Conservation (phyloP, 1,284 basidiomycete genomes). For the Ganoderma sp. region DNA sequence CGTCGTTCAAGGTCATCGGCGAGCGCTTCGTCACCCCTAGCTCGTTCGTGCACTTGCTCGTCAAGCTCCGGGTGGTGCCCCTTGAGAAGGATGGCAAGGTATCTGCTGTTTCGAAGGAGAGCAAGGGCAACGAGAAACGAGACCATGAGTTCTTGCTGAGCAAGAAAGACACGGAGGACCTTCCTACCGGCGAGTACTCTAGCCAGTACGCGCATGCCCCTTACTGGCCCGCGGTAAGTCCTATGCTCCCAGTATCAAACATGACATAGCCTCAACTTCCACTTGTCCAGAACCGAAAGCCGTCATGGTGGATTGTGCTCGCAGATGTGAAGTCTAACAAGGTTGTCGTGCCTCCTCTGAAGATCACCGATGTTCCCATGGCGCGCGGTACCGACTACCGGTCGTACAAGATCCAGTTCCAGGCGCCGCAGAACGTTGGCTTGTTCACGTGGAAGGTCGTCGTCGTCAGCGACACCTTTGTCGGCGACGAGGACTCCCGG, state of each 20-base stretch:
- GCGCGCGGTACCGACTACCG: conserved; percentile 63
- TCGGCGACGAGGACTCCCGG: conserved; percentile 79
- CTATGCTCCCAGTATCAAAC: not conserved
- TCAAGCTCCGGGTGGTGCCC: conserved; percentile 79
- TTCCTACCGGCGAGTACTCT: conserved; percentile 46
- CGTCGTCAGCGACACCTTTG: conserved; percentile 86
- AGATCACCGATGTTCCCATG: conserved; percentile 82
- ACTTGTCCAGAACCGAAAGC: conserved; percentile 71
- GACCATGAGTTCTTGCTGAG: conserved; percentile 73
- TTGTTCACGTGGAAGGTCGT: conserved; percentile 91
- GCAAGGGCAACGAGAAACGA: conserved; percentile 55
- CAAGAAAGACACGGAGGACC: conserved; percentile 68
- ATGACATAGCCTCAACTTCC: not conserved
- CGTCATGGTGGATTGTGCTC: conserved; percentile 91
- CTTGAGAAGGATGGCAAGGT: conserved; percentile 45
- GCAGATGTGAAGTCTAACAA: conserved; percentile 91
- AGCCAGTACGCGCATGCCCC: conserved; percentile 88
- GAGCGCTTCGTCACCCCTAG: conserved; percentile 89
- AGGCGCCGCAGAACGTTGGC: conserved; percentile 87
- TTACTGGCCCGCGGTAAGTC: conserved; percentile 83
- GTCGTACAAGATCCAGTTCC: conserved; percentile 91
- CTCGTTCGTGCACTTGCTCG: conserved; percentile 86
- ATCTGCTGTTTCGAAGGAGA: conserved; percentile 44
- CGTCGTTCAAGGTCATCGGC: conserved; percentile 91
- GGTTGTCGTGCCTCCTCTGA: conserved; percentile 90